Evolutionary conservation across 192 early-diverging fungal species (phyloP).

Genomic region (Gryganskiella cystojenkinii): DNA sequence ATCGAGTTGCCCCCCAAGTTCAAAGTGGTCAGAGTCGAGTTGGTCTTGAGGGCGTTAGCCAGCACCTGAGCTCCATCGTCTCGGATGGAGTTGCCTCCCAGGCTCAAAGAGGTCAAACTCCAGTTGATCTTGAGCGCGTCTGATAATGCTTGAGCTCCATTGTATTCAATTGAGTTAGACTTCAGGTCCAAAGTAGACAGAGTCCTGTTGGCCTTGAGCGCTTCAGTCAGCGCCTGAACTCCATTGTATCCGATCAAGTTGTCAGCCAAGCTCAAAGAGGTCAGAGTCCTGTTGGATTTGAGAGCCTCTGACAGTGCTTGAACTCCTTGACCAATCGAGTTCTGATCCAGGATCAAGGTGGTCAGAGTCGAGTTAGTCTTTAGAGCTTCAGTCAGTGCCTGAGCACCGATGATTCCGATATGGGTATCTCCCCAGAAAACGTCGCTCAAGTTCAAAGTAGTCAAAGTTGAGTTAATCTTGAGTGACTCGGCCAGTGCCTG

Average conservation of each 20-base stretch:
- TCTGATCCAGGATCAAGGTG: neutral
- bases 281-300: neutral
- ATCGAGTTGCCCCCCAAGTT: neutral
- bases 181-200: too few relatives aligned
- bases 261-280: neutral
- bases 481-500: neutral
- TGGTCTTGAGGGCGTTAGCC: neutral
- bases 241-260: neutral
- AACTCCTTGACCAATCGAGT: neutral
- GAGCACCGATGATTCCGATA: neutral
- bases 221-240: neutral
- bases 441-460: neutral
- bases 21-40: slow-evolving; percentile 4
- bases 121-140: neutral
- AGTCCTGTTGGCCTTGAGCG: slow-evolving; percentile 14
- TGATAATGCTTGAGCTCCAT: neutral
- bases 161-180: neutral
- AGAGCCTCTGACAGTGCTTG: slow-evolving; percentile 6
- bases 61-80: neutral
- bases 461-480: slow-evolving; percentile 1
- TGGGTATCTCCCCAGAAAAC: too few relatives aligned
- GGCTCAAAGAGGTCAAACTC: too few relatives aligned
- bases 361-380: slow-evolving; percentile 1
- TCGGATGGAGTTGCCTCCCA: neutral
- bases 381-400: neutral